Conservation (phyloP, 1,284 basidiomycete species). For the Naganishia sp. region DNA sequence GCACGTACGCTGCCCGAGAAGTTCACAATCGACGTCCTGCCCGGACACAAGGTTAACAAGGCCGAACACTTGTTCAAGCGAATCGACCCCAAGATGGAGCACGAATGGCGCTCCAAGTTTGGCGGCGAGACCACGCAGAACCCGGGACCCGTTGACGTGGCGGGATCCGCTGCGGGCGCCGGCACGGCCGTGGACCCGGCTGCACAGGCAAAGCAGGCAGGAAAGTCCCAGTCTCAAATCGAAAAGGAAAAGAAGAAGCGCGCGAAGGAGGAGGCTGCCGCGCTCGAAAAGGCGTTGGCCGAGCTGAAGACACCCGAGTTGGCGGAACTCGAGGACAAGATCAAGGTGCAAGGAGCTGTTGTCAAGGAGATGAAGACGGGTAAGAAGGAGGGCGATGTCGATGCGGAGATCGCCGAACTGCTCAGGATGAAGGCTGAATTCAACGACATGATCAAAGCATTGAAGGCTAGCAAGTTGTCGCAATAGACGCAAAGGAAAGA, state of each 20-base stretch:
- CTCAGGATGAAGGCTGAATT: constrained; percentile 68
- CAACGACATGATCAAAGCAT: constrained; percentile 54
- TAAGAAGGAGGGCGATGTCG: constrained; percentile 59
- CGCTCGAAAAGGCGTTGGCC: constrained; percentile 43
- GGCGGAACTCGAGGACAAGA: constrained; percentile 59
- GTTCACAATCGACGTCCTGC: constrained; percentile 75
- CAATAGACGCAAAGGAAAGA: not conserved
- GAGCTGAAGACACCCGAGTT: constrained; percentile 53
- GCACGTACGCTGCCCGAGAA: constrained; percentile 70
- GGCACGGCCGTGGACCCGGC: constrained; percentile 42
- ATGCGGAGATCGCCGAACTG: constrained; percentile 58
- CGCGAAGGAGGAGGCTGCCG: constrained; percentile 36
- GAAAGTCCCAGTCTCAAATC: constrained; percentile 37
- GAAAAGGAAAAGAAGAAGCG: constrained; percentile 40
- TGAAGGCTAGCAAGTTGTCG: constrained; percentile 32
- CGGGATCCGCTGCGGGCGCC: constrained; percentile 40
- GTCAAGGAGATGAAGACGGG: constrained; percentile 70
- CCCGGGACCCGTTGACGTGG: constrained; percentile 31
- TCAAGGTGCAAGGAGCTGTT: constrained; percentile 70
- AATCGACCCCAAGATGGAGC: constrained; percentile 88
- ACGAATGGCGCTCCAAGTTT: constrained; percentile 78
- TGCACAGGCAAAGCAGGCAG: constrained; percentile 41
- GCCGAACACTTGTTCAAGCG: constrained; percentile 90
- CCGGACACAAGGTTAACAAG: constrained; percentile 80
- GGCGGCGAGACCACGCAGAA: constrained; percentile 60